A percentile compares a stretch with the other conserved stretches of the same genome.
Conservation (phyloP, 345 rosid genomes). For the Euclidium syriacum region DNA sequence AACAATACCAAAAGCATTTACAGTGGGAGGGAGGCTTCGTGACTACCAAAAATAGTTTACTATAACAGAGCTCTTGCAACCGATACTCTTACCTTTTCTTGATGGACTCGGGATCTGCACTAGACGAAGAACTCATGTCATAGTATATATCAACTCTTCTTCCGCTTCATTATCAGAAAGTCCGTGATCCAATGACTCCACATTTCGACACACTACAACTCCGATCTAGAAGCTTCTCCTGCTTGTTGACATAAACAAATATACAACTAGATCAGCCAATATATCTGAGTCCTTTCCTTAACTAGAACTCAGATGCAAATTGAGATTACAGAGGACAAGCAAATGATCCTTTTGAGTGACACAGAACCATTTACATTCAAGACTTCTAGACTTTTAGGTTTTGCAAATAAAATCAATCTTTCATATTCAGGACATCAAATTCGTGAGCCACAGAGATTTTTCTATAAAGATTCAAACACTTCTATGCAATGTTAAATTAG, state of each 20-base stretch:
- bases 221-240: neutral
- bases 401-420: neutral
- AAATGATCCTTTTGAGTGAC: neutral
- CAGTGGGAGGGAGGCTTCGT: too few relatives aligned
- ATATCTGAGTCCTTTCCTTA: neutral
- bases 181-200: neutral
- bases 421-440: neutral
- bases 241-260: neutral
- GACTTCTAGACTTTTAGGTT: neutral
- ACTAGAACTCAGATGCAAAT: neutral
- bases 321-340: conserved; percentile 4
- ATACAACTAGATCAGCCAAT: neutral
- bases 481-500: conserved; percentile 17
- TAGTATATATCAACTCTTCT: too few relatives aligned
- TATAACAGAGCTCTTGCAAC: too few relatives aligned
- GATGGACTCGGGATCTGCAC: too few relatives aligned
- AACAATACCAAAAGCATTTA: too few relatives aligned
- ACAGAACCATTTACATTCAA: neutral
- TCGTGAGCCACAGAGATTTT: conserved; percentile 6
- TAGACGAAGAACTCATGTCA: too few relatives aligned
- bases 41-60: too few relatives aligned
- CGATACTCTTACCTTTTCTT: too few relatives aligned
- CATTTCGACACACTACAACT: neutral
- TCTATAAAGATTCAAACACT: conserved; percentile 17
- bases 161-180: too few relatives aligned